Evolutionary conservation across 441 rosid species (phyloP).

Genomic region (Euphorbia schlechtendalii): DNA sequence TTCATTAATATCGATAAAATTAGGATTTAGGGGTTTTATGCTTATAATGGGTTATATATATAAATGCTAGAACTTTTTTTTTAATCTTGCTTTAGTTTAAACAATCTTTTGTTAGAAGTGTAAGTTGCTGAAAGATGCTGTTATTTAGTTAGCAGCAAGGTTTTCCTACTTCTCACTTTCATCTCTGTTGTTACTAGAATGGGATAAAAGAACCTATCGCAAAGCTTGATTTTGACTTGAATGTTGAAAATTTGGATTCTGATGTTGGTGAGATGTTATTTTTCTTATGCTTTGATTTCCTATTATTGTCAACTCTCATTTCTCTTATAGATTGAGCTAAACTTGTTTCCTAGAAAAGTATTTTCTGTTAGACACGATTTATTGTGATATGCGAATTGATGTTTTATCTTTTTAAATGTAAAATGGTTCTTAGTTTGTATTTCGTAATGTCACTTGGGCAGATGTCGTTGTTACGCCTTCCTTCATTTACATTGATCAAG

Average conservation of each 20-base stretch:
- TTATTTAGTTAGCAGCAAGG: no score
- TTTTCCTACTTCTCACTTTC: no score
- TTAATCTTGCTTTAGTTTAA: no score
- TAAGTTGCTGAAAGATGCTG: no score
- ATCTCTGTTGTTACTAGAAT: constrained; percentile 38
- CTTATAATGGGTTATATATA: no score
- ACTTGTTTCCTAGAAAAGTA: background rate
- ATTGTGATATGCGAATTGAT: background rate
- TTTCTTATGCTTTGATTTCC: background rate
- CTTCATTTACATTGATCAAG: constrained; percentile 79
- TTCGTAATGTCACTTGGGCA: constrained; percentile 28
- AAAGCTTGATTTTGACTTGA: constrained; percentile 85
- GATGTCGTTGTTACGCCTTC: constrained; percentile 97
- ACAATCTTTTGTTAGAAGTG: no score
- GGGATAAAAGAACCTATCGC: constrained; percentile 83
- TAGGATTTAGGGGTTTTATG: no score
- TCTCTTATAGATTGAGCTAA: background rate
- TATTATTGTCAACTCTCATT: background rate
- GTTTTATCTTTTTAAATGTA: background rate
- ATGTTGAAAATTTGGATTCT: constrained; percentile 61
- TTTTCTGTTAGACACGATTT: background rate
- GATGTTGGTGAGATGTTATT: constrained; percentile 68
- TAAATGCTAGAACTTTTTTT: no score
- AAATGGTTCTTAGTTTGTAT: background rate
- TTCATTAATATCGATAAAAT: no score